Percentiles rank a stretch among this genome's conserved stretches.
Conservation (phyloP, 108 stramenopile species). For the Poteriospumella lacustris region DNA sequence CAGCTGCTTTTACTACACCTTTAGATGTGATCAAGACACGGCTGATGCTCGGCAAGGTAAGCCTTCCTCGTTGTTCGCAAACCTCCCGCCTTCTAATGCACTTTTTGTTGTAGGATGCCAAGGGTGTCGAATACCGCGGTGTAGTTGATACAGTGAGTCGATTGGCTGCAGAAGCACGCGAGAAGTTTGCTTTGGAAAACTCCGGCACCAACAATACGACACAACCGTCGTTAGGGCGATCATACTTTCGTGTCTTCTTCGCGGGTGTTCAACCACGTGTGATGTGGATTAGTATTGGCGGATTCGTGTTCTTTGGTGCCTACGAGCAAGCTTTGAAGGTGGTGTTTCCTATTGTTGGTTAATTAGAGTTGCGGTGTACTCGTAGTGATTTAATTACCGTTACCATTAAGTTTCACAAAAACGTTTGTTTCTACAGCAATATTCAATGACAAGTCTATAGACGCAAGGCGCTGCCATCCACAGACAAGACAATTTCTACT, state of each 20-base stretch:
- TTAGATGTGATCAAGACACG: constrained; percentile 63
- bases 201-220: constrained; percentile 34
- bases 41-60: constrained; percentile 47
- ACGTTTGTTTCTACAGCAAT: too few relatives aligned
- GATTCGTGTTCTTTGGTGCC: constrained; percentile 96
- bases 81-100: neutral
- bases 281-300: constrained; percentile 94
- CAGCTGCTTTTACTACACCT: constrained; percentile 60
- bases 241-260: constrained; percentile 58
- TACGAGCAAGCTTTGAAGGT: too few relatives aligned
- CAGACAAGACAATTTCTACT: too few relatives aligned
- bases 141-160: constrained; percentile 36
- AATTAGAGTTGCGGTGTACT: too few relatives aligned
- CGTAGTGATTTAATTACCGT: too few relatives aligned
- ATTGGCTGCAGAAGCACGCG: constrained; percentile 47
- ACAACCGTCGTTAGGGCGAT: constrained; percentile 30
- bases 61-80: neutral
- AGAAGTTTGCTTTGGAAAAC: constrained; percentile 33
- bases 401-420: too few relatives aligned
- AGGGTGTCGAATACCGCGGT: constrained; percentile 38
- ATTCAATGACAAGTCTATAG: too few relatives aligned
- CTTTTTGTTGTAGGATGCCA: constrained; percentile 15
- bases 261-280: constrained; percentile 86
- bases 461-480: too few relatives aligned
- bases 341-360: too few relatives aligned